Evolutionary conservation across 495 filamentous ascomycete genomes (phyloP), one percentile per base, ranked within the genome.

Genomic region (Apiosordaria backusii): DNA sequence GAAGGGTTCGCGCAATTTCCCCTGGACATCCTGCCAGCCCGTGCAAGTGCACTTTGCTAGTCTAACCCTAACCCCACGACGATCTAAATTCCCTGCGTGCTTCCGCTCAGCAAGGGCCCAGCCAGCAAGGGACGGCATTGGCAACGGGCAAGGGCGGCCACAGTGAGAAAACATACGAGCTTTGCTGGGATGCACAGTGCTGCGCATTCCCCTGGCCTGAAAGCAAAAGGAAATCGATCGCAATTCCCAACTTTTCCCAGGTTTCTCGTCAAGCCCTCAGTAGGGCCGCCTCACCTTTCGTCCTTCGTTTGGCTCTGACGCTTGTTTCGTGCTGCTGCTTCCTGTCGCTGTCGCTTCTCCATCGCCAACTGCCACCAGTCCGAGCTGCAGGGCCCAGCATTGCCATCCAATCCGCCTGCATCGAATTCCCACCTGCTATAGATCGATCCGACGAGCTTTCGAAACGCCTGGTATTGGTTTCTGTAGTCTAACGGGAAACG

Each of bases 391-490:
- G 35, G 35, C 35, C 35, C 35, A 45, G 35, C 13, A 45, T 45
- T 45, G 35, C 35, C 35, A 45, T 52, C 57, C 27, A 10, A 23
- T 57, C 22, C 61, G 52, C 61, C 62, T 45, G 35, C 35, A 13
- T 45, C 54, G 57, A 13, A 35, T 24, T 52, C 16, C 63, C 25
- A 50, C 54, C 13, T 64, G 54, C 60, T 15, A 61, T 55, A 50
- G 26, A 54, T 21, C 21, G 53, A 24, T 45, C 35, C 35, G 35
- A 45, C 35, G 35, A 45, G 35, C 35, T 15, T 53, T 64, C 65
- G 65, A 64, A 65, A 67, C 65, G 40, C 62, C 62, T 53, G 65
- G 52, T 19, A 25, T 24, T 63, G 57, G 65, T 63, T 63, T 65
- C 50, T 52, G 62, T 65, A 60, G 64, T 54, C 21, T 26, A 62